Base-by-base conservation (phyloP, 345 rosid genomes). In the Lepidium aucheri region DNA sequence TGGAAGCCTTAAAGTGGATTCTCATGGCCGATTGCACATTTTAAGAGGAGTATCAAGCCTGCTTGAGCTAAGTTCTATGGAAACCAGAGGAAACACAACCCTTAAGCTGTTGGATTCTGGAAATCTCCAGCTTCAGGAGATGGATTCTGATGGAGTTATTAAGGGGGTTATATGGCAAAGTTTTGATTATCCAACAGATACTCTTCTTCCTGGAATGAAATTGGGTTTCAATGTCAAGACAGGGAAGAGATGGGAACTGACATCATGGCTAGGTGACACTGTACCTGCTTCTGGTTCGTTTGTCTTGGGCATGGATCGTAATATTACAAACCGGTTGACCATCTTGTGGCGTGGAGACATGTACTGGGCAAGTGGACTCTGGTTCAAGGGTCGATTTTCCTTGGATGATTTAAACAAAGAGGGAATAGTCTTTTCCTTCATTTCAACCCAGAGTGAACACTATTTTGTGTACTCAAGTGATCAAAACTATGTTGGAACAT, bases 121-220 rank as follows among this genome's bases (percentile, higher is more conserved):
- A 11, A 79, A 79, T 50, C 69, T 79, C 30, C 75, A 79, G 54
- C 75, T 77, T 0, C 65, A 56, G 0, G 78, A 77, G 50, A 61
- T 75, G 59, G 60, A 59, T 34, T 53, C 56, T 33, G 49, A 77
- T 66, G 78, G 80, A 22, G 72, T 78, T 26, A 4, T 34, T 18
- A 63, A 11, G 45, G 53, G 38, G 32, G 3, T 55, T 63, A 11
- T 80, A 22, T 78, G 82, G 82, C 58, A 81, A 44, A 81, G 78
- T 49, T 81, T 81, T 42, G 84, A 81, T 51, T 67, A 73, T 50
- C 84, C 82, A 9, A 81, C 80, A 0, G 75, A 81, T 32, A 81
- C 80, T 4, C 54, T 73, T 53, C 51, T 70, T 2, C 82, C 85
- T 10, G 82, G 82, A 20, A 81, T 78, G 82, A 82, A 82, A 67